Base-by-base conservation (phyloP, 1,284 basidiomycete species). In the Trichosporon asahii region DNA sequence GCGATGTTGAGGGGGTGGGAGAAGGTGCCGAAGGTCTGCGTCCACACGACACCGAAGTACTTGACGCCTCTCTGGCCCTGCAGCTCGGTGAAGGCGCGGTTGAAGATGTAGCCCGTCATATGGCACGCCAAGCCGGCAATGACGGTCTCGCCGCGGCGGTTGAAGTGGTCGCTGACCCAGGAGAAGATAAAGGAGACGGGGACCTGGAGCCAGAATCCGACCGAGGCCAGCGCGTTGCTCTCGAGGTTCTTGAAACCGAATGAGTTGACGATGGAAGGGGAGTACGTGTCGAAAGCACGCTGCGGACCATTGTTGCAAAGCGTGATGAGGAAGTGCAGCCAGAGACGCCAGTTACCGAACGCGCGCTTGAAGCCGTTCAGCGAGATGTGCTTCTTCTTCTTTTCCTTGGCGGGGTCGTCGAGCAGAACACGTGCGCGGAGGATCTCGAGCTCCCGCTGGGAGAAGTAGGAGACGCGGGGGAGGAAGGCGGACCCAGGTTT, bases 341-440 rank as follows among this genome's bases (percentile, higher is more conserved):
- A 78, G 15, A 76, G 49, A n/a, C 73, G 68, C 73, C 73, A 76
- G 71, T 70, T 70, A 27, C 44, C 35, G 25, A 71, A 72, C 15
- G 73, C 71, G 21, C 64, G 69, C 67, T 75, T 77, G 68, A 77
- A 76, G 7, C 75, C 72, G 9, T 44, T 57, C 9, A 64, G 40
- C 27, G 64, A 72, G 68, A 79, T 75, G 63, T 74, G 70, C 53
- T 68, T 68, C 73, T 77, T 76, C 72, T 76, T 76, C 61, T 78
- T 72, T 31, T 74, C 77, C 74, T 81, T 79, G 65, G 71, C 57
- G 1, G 79, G 76, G 66, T 81, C 80, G 72, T 80, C 79, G 40
- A 75, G 63, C 21, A 77, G 64, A 0, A 80, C 76, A 1, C 79
- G 75, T 2, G 73, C 70, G 1, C 70, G 70, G 3, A 81, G 75